A percentile compares a stretch with the other conserved stretches of the same genome.
Conservation (phyloP, 169 alveolate species). For the Babesia bovis region DNA sequence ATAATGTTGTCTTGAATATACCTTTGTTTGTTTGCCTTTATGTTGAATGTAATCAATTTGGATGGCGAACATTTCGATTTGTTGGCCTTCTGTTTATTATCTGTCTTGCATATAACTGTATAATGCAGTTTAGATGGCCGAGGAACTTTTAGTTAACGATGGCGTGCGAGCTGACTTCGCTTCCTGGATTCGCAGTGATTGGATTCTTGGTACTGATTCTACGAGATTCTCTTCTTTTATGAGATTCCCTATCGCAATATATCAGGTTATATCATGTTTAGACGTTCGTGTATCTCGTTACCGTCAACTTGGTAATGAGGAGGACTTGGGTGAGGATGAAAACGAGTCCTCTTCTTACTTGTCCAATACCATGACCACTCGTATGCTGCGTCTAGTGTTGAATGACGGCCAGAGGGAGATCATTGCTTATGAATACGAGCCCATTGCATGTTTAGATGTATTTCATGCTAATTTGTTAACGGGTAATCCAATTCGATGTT, state of each 20-base stretch:
- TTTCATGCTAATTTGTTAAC: slow-evolving; percentile 22
- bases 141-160: neutral
- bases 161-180: slow-evolving; percentile 16
- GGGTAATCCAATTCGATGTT: slow-evolving; percentile 48
- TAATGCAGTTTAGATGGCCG: too few relatives aligned
- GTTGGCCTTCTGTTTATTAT: too few relatives aligned
- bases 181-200: slow-evolving; percentile 34
- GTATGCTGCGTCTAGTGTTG: slow-evolving; percentile 47
- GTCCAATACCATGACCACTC: slow-evolving; percentile 13
- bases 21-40: too few relatives aligned
- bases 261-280: slow-evolving; percentile 36
- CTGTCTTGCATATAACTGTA: too few relatives aligned
- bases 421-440: slow-evolving; percentile 63
- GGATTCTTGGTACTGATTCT: slow-evolving; percentile 39
- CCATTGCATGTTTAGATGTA: slow-evolving; percentile 53
- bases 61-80: too few relatives aligned
- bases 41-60: too few relatives aligned
- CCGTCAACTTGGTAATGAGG: slow-evolving; percentile 22
- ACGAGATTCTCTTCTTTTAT: slow-evolving; percentile 8
- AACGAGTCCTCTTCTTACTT: neutral
- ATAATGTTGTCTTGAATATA: too few relatives aligned
- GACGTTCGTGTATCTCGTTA: slow-evolving; percentile 44
- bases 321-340: slow-evolving; percentile 35
- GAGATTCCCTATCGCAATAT: slow-evolving; percentile 7
- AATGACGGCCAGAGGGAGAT: slow-evolving; percentile 21